Conservation (phyloP, 192 early-diverging fungal genomes). For the Podila verticillata region DNA sequence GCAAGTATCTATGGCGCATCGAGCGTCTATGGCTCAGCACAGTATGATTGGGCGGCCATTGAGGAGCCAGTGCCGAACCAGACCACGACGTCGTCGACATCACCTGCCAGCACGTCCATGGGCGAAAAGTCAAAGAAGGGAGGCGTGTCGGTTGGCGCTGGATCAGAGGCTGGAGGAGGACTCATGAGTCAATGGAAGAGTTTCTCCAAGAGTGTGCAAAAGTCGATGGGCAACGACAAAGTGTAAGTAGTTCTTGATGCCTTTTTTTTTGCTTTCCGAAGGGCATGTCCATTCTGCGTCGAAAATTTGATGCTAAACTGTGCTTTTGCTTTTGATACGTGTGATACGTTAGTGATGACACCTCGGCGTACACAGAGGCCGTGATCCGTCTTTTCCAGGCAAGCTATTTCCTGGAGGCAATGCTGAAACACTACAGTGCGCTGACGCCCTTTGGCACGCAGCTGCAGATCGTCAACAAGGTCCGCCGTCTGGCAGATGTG, state of each 20-base stretch:
- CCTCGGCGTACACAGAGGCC: slow-evolving; percentile 33
- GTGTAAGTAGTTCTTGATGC: slow-evolving; percentile 41
- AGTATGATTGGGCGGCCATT: slow-evolving; percentile 8
- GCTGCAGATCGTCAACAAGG: slow-evolving; percentile 40
- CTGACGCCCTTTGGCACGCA: slow-evolving; percentile 41
- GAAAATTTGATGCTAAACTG: neutral
- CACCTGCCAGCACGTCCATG: neutral
- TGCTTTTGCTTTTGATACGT: slow-evolving; percentile 6
- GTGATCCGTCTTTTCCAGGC: slow-evolving; percentile 34
- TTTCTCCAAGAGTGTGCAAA: slow-evolving; percentile 53
- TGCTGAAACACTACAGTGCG: slow-evolving; percentile 40
- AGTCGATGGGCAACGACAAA: slow-evolving; percentile 52
- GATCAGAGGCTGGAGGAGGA: slow-evolving; percentile 28
- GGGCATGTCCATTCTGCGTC: neutral
- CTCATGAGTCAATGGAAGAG: slow-evolving; percentile 52
- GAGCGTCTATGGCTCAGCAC: slow-evolving; percentile 5
- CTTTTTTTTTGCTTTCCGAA: neutral
- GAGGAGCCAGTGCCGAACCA: slow-evolving; percentile 25
- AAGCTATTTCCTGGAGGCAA: slow-evolving; percentile 39
- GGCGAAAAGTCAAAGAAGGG: slow-evolving; percentile 35
- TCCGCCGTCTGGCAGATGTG: slow-evolving; percentile 52
- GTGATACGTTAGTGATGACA: slow-evolving; percentile 31
- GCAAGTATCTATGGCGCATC: slow-evolving; percentile 16
- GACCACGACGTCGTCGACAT: neutral
- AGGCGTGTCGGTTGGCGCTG: slow-evolving; percentile 26